These are phyloP conservation scores for Lathyrus tuberosus DNA, from an alignment of 306 rosid genomes.

Conservation along the genomic window DNA sequence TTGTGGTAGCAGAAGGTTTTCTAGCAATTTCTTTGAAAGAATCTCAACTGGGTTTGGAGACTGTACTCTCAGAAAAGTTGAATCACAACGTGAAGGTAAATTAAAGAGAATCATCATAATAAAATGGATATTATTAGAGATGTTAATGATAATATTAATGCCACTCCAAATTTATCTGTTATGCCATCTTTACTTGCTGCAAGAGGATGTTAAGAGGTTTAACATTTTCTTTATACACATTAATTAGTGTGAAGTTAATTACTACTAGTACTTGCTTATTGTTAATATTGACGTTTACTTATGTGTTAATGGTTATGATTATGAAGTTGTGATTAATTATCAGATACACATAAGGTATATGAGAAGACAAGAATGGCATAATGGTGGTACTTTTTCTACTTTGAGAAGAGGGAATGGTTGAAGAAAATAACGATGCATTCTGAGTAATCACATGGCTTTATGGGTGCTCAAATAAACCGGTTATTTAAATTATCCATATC, in stretches of 20 bases:
- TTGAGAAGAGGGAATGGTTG: slow-evolving; percentile 13
- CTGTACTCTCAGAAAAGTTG: slow-evolving; percentile 83
- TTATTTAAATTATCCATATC: no score
- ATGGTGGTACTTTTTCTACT: not conserved
- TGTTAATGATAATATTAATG: slow-evolving; percentile 44
- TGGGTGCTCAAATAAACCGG: no score
- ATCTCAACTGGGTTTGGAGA: no score
- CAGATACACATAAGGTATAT: not conserved
- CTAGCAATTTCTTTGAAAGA: no score
- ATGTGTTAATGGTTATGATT: not conserved
- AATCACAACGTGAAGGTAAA: slow-evolving; percentile 88
- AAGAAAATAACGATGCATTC: no score
- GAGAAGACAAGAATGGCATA: no score
- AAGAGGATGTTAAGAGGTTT: slow-evolving; percentile 43
- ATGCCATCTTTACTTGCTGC: slow-evolving; percentile 79
- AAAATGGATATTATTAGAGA: slow-evolving; percentile 56
- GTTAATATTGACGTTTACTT: slow-evolving; percentile 32
- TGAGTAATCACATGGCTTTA: no score
- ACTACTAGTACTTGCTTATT: slow-evolving; percentile 18
- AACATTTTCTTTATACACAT: slow-evolving; percentile 23
- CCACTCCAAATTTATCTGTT: slow-evolving; percentile 62
- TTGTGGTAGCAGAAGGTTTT: no score
- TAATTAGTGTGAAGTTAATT: slow-evolving; percentile 33
- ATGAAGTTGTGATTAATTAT: not conserved
- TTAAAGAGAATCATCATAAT: slow-evolving; percentile 49